These are phyloP conservation scores for Apophysomyces sp. DNA, from an alignment of 371 early-diverging fungal genomes.

Conservation along the genomic window DNA sequence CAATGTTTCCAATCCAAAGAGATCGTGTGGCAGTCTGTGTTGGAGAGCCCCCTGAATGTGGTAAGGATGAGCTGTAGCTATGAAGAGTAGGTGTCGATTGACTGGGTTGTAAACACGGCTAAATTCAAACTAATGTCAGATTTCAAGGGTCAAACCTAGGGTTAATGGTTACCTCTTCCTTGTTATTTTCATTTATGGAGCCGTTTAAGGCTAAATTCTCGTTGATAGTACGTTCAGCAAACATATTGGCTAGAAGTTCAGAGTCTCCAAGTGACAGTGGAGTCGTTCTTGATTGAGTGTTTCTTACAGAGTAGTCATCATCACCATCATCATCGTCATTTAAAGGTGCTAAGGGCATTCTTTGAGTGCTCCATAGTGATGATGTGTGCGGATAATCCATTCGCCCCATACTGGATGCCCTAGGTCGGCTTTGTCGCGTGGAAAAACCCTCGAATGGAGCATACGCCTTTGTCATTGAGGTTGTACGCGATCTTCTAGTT, in stretches of 20 bases:
- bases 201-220: neutral
- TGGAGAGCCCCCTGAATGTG: conserved; percentile 24
- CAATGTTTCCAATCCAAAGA: conserved; percentile 95
- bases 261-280: conserved; percentile 49
- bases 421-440: conserved; percentile 54
- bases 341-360: conserved; percentile 44
- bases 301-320: neutral
- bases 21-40: conserved; percentile 73
- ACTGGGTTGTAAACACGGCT: conserved; percentile 31
- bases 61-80: conserved; percentile 14
- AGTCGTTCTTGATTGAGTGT: conserved; percentile 1
- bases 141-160: too few species aligned
- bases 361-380: conserved; percentile 42
- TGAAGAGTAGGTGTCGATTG: conserved; percentile 40
- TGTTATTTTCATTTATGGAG: conserved; percentile 12
- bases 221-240: conserved; percentile 16
- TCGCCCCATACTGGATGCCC: conserved; percentile 65
- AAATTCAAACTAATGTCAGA: neutral
- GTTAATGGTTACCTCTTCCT: conserved; percentile 11
- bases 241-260: conserved; percentile 47
- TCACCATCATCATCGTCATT: conserved; percentile 31
- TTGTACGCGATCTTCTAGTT: conserved; percentile 23
- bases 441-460: conserved; percentile 46
- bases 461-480: conserved; percentile 25
- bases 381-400: conserved; percentile 35